These are phyloP conservation scores for Gillenia trifoliata DNA, from an alignment of 306 rosid genomes.

Conservation along the genomic window DNA sequence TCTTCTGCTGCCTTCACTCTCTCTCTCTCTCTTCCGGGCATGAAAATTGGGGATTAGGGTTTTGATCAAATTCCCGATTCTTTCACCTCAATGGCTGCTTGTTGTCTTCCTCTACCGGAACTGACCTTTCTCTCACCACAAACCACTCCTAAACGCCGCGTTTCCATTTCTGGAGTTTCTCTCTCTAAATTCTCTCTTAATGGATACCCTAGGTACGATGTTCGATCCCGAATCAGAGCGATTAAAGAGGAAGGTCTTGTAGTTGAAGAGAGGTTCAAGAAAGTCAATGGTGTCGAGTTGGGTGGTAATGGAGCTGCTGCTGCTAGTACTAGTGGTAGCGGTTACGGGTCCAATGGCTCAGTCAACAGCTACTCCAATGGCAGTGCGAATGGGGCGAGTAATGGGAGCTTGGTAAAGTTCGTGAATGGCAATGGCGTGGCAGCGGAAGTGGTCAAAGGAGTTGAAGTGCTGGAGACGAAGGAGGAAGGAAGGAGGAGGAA, in stretches of 20 bases:
- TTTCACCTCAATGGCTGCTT: slow-evolving; percentile 46
- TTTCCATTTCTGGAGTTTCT: slow-evolving; percentile 24
- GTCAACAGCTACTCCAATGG: slow-evolving; percentile 43
- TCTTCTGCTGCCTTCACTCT: slow-evolving; percentile 1
- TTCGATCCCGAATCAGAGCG: slow-evolving; percentile 42
- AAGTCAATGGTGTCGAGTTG: slow-evolving; percentile 48
- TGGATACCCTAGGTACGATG: slow-evolving; percentile 14
- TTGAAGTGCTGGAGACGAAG: slow-evolving; percentile 25
- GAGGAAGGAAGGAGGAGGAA: slow-evolving; percentile 90
- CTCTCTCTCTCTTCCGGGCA: slow-evolving; percentile 7
- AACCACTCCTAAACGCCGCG: slow-evolving; percentile 34
- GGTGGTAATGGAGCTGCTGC: slow-evolving; percentile 61
- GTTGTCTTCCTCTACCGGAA: slow-evolving; percentile 45
- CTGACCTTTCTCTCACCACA: slow-evolving; percentile 55
- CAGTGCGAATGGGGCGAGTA: slow-evolving; percentile 16
- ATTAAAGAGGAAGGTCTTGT: slow-evolving; percentile 48
- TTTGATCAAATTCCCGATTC: slow-evolving; percentile 13
- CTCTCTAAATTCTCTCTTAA: slow-evolving; percentile 13
- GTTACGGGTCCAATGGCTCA: slow-evolving; percentile 33
- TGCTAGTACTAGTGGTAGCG: slow-evolving; percentile 23
- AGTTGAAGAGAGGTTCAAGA: slow-evolving; percentile 42
- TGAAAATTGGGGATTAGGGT: slow-evolving; percentile 37
- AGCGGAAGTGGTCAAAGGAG: slow-evolving; percentile 31
- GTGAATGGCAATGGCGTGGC: slow-evolving; percentile 64
- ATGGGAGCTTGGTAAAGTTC: slow-evolving; percentile 66